phyloP scores from a whole-genome alignment of 2,329 filamentous ascomycete species.

The Colletotrichum sp. region DNA sequence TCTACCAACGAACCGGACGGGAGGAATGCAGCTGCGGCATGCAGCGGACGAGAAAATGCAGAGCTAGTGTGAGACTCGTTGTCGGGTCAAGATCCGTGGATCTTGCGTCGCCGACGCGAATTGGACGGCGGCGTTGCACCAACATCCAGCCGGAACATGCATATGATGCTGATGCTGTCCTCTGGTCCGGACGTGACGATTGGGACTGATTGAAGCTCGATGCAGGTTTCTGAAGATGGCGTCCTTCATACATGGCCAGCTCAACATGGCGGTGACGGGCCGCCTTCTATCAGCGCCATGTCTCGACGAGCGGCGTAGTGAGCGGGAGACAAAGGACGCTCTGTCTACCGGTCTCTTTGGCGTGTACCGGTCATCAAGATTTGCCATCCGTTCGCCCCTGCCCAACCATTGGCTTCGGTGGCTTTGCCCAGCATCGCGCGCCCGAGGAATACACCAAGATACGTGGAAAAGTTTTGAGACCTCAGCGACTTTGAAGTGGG shows the following conservation, averaged over 20 bases:
- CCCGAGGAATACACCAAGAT: neutral
- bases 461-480: neutral
- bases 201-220: neutral
- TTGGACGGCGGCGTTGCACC: slow-evolving; percentile 8
- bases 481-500: neutral
- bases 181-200: neutral
- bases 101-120: slow-evolving; percentile 7
- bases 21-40: slow-evolving; percentile 15
- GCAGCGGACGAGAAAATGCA: slow-evolving; percentile 1
- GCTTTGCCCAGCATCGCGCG: neutral
- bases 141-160: neutral
- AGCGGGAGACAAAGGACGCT: slow-evolving; percentile 6
- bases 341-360: neutral
- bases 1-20: slow-evolving; percentile 14
- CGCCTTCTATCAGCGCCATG: slow-evolving; percentile 13
- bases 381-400: neutral
- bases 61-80: neutral
- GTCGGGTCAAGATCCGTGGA: slow-evolving; percentile 12
- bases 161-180: neutral
- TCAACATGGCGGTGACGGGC: slow-evolving; percentile 4
- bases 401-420: neutral
- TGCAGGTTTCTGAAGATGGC: neutral
- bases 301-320: slow-evolving; percentile 12
- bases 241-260: neutral
- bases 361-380: slow-evolving; percentile 2